phyloP scores from a whole-genome alignment of 2,329 filamentous ascomycete genomes.

The Lachnellula occidentalis region DNA sequence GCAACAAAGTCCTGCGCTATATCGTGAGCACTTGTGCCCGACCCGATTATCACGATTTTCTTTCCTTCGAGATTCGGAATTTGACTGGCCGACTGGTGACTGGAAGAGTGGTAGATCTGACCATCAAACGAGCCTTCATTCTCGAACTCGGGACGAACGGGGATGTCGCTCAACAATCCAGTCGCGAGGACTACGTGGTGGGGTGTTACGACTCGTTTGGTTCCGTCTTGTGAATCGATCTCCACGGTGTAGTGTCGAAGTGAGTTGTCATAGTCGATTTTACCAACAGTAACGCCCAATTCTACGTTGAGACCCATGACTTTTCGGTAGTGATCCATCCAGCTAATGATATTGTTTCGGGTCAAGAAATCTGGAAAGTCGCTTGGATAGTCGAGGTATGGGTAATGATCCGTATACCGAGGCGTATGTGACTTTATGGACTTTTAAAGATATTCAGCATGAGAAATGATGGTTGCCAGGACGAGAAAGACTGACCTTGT shows the following conservation, averaged over 20 bases:
- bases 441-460: not conserved
- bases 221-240: not conserved
- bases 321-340: conserved; percentile 43
- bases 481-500: not conserved
- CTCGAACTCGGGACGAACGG: conserved; percentile 35
- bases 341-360: conserved; percentile 43
- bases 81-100: conserved; percentile 37
- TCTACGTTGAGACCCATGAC: conserved; percentile 45
- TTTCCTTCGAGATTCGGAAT: conserved; percentile 26
- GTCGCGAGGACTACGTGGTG: conserved; percentile 44
- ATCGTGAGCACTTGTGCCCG: not conserved
- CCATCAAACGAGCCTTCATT: conserved; percentile 39
- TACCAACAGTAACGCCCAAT: conserved; percentile 35
- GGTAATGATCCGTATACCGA: conserved; percentile 19
- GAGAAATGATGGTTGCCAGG: not conserved
- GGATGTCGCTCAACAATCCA: conserved; percentile 38
- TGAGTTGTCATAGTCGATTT: conserved; percentile 19
- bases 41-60: not conserved
- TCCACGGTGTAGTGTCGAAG: not conserved
- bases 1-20: not conserved
- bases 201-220: conserved; percentile 32
- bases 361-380: conserved; percentile 39
- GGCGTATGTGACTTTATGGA: not conserved
- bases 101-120: conserved; percentile 37
- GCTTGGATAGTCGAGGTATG: conserved; percentile 36